phyloP scores from a whole-genome alignment of 1,139 yeast genomes.

The Maudiozyma humilis region DNA sequence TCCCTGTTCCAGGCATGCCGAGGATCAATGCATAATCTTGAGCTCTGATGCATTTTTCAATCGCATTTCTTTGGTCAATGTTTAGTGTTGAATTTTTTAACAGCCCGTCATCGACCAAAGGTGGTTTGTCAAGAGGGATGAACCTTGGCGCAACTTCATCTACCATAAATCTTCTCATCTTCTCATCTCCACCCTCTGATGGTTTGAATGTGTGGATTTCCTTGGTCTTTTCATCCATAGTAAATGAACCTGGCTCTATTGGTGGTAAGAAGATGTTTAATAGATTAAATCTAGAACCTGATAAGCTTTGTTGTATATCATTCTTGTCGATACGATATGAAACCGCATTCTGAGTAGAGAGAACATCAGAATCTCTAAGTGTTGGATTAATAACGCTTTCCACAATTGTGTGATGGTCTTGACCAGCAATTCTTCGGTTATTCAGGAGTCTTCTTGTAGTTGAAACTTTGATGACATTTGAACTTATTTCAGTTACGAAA shows the following conservation, averaged over 20 bases:
- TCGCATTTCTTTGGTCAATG: slow-evolving; percentile 60
- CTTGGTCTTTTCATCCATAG: slow-evolving; percentile 14
- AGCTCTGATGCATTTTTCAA: slow-evolving; percentile 54
- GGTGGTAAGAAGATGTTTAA: slow-evolving; percentile 51
- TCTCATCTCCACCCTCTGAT: slow-evolving; percentile 44
- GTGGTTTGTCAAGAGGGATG: slow-evolving; percentile 12
- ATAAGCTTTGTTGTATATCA: slow-evolving; percentile 66
- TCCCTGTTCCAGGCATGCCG: slow-evolving; percentile 99
- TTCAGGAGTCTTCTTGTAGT: slow-evolving; percentile 48
- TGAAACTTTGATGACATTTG: slow-evolving; percentile 35
- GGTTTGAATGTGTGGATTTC: slow-evolving; percentile 13
- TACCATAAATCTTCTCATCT: slow-evolving; percentile 52
- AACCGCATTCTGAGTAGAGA: slow-evolving; percentile 16
- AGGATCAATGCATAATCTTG: slow-evolving; percentile 71
- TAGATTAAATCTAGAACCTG: slow-evolving; percentile 67
- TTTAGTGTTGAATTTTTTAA: slow-evolving; percentile 37
- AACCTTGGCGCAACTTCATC: slow-evolving; percentile 47
- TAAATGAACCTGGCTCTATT: slow-evolving; percentile 10
- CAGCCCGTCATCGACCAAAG: slow-evolving; percentile 24
- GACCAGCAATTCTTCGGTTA: slow-evolving; percentile 25
- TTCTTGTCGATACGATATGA: slow-evolving; percentile 71
- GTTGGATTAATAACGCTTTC: slow-evolving; percentile 15
- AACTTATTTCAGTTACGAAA: slow-evolving; percentile 38
- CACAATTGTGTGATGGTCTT: slow-evolving; percentile 1
- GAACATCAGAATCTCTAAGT: slow-evolving; percentile 4